Conservation (phyloP, 164 flowering plant species). For the Liquidambar formosana region DNA sequence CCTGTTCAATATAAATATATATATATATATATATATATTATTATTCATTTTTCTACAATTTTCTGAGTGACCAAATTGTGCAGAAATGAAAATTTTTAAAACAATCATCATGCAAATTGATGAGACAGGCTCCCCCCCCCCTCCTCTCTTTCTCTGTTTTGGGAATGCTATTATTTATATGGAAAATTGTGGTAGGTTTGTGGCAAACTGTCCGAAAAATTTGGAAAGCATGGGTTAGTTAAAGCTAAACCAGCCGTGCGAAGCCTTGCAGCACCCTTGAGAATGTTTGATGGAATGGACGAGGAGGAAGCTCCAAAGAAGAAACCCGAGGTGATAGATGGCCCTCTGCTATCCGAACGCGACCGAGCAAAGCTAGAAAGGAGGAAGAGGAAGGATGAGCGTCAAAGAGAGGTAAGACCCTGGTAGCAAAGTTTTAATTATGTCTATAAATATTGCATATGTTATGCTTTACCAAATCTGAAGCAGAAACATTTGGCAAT, state of each 20-base stretch:
- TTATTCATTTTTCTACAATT: neutral
- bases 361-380: conserved; percentile 79
- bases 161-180: neutral
- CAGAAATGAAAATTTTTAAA: neutral
- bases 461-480: too few relatives aligned
- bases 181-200: conserved; percentile 58
- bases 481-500: too few relatives aligned
- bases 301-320: conserved; percentile 78
- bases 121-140: too few relatives aligned
- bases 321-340: conserved; percentile 76
- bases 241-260: conserved; percentile 72
- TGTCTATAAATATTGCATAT: too few relatives aligned
- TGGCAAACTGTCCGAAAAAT: conserved; percentile 70
- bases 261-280: conserved; percentile 79
- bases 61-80: neutral
- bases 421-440: neutral
- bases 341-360: conserved; percentile 87
- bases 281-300: conserved; percentile 98
- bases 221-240: conserved; percentile 93
- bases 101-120: too few relatives aligned
- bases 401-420: conserved; percentile 82
- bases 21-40: too few relatives aligned
- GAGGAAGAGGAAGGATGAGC: conserved; percentile 91
- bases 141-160: too few relatives aligned
- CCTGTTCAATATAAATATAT: too few relatives aligned